These are phyloP conservation scores for Kwoniella mangroviensis DNA, from an alignment of 768 basidiomycete species.

Conservation along the genomic window DNA sequence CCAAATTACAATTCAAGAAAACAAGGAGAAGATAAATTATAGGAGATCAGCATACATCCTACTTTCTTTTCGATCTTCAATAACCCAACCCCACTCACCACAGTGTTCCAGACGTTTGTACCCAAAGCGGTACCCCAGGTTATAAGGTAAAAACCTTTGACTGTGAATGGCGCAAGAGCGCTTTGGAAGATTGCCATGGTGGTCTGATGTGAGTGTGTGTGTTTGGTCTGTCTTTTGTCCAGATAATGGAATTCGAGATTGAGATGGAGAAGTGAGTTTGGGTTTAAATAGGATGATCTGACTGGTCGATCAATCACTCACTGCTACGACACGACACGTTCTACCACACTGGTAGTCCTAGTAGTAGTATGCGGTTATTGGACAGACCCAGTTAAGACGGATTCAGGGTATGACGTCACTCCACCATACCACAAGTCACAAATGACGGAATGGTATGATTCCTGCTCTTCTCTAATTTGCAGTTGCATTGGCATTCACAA, in stretches of 20 bases:
- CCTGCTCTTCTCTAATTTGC: no score
- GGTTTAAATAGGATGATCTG: constrained; percentile 5
- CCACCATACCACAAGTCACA: background rate
- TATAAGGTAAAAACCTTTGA: constrained; percentile 53
- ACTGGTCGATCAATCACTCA: background rate
- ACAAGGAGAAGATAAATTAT: background rate
- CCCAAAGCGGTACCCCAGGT: constrained; percentile 54
- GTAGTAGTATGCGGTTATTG: background rate
- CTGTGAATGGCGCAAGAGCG: constrained; percentile 50
- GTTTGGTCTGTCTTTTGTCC: background rate
- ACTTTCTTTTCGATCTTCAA: background rate
- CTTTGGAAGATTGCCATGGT: constrained; percentile 38
- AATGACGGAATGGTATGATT: background rate
- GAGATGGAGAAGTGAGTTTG: background rate
- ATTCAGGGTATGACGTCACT: constrained; percentile 8
- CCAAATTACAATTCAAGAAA: background rate
- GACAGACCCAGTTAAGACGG: background rate
- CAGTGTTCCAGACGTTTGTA: constrained; percentile 47
- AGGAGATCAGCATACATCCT: no score
- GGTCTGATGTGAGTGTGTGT: constrained; percentile 1
- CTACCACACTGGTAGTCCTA: background rate
- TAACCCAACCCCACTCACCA: constrained; percentile 34
- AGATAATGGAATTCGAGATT: constrained; percentile 1
- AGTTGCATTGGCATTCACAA: no score
- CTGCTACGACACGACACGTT: background rate